Base-by-base conservation (phyloP, 1,284 basidiomycete genomes). In the Pisolithus thermaeus region DNA sequence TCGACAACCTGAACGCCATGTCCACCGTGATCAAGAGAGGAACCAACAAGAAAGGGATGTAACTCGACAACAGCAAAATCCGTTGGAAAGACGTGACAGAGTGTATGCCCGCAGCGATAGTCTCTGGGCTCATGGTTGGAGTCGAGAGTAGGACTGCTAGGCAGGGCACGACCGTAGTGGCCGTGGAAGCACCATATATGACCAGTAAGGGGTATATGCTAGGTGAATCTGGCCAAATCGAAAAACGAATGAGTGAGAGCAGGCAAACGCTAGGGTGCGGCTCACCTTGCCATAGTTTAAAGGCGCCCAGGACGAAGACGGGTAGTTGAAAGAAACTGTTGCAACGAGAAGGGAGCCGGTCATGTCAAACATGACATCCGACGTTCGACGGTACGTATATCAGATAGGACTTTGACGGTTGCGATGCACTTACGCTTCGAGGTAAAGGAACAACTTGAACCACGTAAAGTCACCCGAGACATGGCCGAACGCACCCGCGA, bases 121-220 rank as follows among this genome's bases (percentile, higher is more conserved):
- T 71, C 18, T 62, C 57, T 1, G 59, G 47, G 25, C 65, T 62
- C 3, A 71, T 68, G 18, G 64, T 57, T 0, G 78, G 77, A 2
- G 74, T 74, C 9, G 70, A 62, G 23, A 90, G 62, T 39, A 92
- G 65, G 25, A 80, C 73, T 2, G 76, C 67, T 46, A 93, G 65
- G 59, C 86, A 90, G 0, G 91, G 81, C 16, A 90, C 66, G 2
- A 85, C 84, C 0, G 90, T 91, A 0, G 89, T 92, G 0, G 80
- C 74, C 0, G 89, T 86, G 0, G 87, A 89, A 0, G 88, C 86
- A 25, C 77, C 88, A 64, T 93, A 94, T 30, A 84, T 65, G 5
- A 89, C 70, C 4, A 94, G 70, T 18, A 81, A 70, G 9, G 76
- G 67, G 61, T 83, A 83, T 48, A 79, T 73, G 11, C 63, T 59